Conservation (phyloP, 805 yeast species). For the Kuraishia molischiana region DNA sequence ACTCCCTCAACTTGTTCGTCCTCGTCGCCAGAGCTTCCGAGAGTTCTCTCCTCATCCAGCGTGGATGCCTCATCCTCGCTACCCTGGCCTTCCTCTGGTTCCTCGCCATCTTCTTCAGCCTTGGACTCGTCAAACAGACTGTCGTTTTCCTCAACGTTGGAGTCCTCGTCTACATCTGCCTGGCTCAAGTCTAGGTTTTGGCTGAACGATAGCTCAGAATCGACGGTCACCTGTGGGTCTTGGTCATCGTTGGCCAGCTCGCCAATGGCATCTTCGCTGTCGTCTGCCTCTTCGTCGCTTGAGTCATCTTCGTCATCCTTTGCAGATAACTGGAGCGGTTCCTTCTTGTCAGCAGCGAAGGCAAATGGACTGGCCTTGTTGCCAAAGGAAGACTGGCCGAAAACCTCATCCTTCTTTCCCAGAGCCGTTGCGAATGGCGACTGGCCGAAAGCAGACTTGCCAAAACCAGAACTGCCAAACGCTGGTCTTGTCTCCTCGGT, state of each 20-base stretch:
- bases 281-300: not conserved
- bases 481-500: not conserved
- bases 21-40: slow-evolving; percentile 3
- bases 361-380: too few relatives aligned
- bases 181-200: not conserved
- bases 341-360: not conserved
- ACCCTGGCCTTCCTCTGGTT: not conserved
- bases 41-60: slow-evolving; percentile 1
- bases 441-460: not conserved
- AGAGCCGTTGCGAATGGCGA: not conserved
- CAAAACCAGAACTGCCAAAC: not conserved
- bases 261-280: not conserved
- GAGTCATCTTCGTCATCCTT: slow-evolving; percentile 2
- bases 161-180: too few relatives aligned
- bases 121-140: slow-evolving; percentile 3
- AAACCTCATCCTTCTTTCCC: too few relatives aligned
- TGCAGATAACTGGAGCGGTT: not conserved
- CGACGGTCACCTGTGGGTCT: not conserved
- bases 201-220: not conserved
- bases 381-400: too few relatives aligned
- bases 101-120: slow-evolving; percentile 1
- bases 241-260: slow-evolving; percentile 1
- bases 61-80: slow-evolving; percentile 1
- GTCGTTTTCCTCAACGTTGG: not conserved
- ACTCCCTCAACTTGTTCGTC: not conserved